Percentiles rank a stretch among this genome's conserved stretches.
Evolutionary conservation across 805 yeast species (phyloP).

Genomic region (Starmerella asiatica): DNA sequence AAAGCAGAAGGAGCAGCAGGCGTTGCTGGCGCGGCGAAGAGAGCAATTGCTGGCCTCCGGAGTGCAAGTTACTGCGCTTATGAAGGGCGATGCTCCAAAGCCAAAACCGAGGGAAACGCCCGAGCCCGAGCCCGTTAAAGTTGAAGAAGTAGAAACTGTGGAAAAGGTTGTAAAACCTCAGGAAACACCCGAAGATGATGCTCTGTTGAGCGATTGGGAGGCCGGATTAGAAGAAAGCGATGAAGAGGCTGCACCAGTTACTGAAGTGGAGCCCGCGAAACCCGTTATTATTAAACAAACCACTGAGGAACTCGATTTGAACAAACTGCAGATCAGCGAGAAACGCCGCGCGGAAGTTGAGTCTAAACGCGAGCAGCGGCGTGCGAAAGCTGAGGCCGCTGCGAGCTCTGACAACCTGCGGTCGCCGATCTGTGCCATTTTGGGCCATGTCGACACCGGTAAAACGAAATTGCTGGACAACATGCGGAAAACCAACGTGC

Average conservation of each 20-base stretch:
- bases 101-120: conserved; percentile 22
- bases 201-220: conserved; percentile 78
- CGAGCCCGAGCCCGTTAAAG: conserved; percentile 18
- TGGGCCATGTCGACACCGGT: conserved; percentile 99
- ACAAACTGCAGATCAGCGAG: conserved; percentile 20
- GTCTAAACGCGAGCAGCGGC: conserved; percentile 30
- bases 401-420: conserved; percentile 52
- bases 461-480: conserved; percentile 93
- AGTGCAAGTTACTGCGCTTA: conserved; percentile 60
- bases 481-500: conserved; percentile 96
- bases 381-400: conserved; percentile 27
- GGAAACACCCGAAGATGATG: conserved; percentile 33
- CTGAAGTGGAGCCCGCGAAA: conserved; percentile 11
- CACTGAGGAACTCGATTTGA: conserved; percentile 21
- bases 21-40: conserved; percentile 74
- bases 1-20: conserved; percentile 90
- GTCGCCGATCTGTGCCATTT: conserved; percentile 97
- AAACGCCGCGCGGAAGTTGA: conserved; percentile 31
- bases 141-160: conserved; percentile 11
- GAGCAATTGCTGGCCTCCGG: conserved; percentile 67
- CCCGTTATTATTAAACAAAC: conserved; percentile 19
- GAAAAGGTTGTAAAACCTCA: conserved; percentile 19
- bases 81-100: conserved; percentile 34
- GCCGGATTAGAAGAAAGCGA: conserved; percentile 39
- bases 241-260: conserved; percentile 22